These are phyloP conservation scores for Hypoxylon lienhwacheense DNA, from an alignment of 495 filamentous ascomycete genomes.

Conservation along the genomic window DNA sequence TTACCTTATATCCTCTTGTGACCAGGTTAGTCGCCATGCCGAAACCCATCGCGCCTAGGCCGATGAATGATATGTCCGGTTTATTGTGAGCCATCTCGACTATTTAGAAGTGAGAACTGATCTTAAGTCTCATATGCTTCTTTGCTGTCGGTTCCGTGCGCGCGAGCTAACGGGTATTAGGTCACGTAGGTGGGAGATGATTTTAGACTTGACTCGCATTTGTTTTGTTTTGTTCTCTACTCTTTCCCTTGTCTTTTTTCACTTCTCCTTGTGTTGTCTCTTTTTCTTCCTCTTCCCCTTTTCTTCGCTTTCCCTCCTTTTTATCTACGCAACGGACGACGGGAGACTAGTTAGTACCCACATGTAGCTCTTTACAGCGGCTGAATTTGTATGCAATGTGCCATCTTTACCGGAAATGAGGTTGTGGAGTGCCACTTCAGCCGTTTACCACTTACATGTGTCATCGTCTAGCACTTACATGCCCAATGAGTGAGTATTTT, in stretches of 20 bases:
- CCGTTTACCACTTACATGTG: constrained; percentile 7
- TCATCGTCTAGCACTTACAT: too few relatives aligned
- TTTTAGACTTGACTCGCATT: too few relatives aligned
- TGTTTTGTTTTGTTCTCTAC: too few relatives aligned
- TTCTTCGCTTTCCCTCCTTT: not conserved
- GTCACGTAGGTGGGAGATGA: too few relatives aligned
- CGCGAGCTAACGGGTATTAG: too few relatives aligned
- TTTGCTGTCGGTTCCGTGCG: too few relatives aligned
- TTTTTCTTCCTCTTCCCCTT: not conserved
- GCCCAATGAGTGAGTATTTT: too few relatives aligned
- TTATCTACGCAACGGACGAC: not conserved
- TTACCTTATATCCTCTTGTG: constrained; percentile 67
- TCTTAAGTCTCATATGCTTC: not conserved
- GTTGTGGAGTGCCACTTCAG: constrained; percentile 15
- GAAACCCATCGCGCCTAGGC: constrained; percentile 87
- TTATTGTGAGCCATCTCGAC: constrained; percentile 43
- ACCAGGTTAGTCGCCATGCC: constrained; percentile 82
- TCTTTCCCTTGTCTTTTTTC: too few relatives aligned
- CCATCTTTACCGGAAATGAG: constrained; percentile 14
- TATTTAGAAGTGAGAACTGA: not conserved
- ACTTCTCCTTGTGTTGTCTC: not conserved
- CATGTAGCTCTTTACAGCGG: constrained; percentile 5
- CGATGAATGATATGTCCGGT: constrained; percentile 71
- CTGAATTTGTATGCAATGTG: constrained; percentile 21
- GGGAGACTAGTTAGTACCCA: not conserved